Evolutionary conservation across 352 stramenopile genomes (phyloP).

Genomic region (Thraustochytrium sp.): DNA sequence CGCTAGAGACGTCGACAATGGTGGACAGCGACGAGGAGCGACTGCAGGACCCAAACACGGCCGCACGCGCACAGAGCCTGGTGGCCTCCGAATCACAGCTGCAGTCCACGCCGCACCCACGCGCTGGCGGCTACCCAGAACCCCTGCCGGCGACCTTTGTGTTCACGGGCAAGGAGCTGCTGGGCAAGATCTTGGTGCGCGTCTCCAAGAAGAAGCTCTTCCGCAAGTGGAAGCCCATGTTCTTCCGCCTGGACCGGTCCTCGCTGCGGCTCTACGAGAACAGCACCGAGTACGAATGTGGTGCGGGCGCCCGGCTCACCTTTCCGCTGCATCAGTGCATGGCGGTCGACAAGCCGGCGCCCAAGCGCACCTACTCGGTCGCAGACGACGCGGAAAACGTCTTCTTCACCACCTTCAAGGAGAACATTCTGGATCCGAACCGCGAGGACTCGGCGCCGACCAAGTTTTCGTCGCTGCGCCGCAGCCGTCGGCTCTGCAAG

Average conservation of each 20-base stretch:
- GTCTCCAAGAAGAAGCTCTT: constrained; percentile 38
- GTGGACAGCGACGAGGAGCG: constrained; percentile 23
- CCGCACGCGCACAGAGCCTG: neutral
- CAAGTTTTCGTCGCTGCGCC: neutral
- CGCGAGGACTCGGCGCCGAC: neutral
- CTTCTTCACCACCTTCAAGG: constrained; percentile 18
- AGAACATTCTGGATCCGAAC: neutral
- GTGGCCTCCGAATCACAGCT: neutral
- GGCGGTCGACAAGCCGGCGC: neutral
- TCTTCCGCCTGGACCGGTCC: neutral
- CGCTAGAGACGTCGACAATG: neutral
- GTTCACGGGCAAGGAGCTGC: neutral
- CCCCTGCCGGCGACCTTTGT: neutral
- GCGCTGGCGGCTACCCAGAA: constrained; percentile 6
- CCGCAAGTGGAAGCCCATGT: constrained; percentile 37
- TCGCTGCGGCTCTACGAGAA: constrained; percentile 2
- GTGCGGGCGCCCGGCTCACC: neutral
- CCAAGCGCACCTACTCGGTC: constrained; percentile 11
- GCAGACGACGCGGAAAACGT: neutral
- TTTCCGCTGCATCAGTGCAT: constrained; percentile 6
- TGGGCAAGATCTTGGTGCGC: constrained; percentile 21
- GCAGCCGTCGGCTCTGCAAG: neutral
- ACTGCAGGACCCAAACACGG: neutral
- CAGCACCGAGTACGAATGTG: constrained; percentile 1
- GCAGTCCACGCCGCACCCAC: neutral